Percentiles rank a stretch among this genome's conserved stretches.
phyloP scores from a whole-genome alignment of 495 filamentous ascomycete species.

The Trichoderma reesei region DNA sequence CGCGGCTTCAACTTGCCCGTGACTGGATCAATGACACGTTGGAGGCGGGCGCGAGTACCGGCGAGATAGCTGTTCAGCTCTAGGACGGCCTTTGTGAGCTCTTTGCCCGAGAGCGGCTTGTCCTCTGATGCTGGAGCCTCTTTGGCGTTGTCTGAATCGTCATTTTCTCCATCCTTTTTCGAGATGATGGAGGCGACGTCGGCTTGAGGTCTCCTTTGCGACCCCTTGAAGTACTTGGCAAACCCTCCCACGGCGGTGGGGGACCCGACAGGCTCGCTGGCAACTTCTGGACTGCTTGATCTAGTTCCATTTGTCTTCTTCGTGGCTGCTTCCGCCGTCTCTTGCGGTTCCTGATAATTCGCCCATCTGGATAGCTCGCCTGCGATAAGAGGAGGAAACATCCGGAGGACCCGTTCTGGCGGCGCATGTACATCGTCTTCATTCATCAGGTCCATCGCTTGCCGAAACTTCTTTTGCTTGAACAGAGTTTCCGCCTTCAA shows the following conservation, averaged over 20 bases:
- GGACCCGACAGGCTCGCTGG: not conserved
- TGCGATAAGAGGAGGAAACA: slow-evolving; percentile 78
- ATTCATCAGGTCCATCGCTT: slow-evolving; percentile 86
- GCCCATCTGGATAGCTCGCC: slow-evolving; percentile 57
- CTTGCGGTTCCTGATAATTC: slow-evolving; percentile 12
- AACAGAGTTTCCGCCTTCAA: slow-evolving; percentile 84
- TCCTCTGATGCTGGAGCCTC: slow-evolving; percentile 27
- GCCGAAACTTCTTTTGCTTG: slow-evolving; percentile 66
- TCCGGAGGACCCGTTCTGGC: slow-evolving; percentile 74
- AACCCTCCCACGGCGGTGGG: not conserved
- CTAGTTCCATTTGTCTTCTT: slow-evolving; percentile 21
- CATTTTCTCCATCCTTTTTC: slow-evolving; percentile 32
- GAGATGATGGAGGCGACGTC: slow-evolving; percentile 60
- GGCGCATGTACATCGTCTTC: slow-evolving; percentile 70
- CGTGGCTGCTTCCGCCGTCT: slow-evolving; percentile 17
- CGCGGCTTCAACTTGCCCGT: slow-evolving; percentile 59
- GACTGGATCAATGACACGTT: slow-evolving; percentile 68
- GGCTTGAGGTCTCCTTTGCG: slow-evolving; percentile 44
- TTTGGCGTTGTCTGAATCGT: slow-evolving; percentile 36
- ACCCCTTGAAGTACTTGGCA: slow-evolving; percentile 38
- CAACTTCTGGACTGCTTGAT: not conserved
- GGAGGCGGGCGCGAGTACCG: slow-evolving; percentile 69
- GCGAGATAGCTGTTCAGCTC: slow-evolving; percentile 80
- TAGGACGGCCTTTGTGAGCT: slow-evolving; percentile 66
- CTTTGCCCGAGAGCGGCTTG: slow-evolving; percentile 58